These are phyloP conservation scores for Pouteria glomerata DNA, from an alignment of 148 eudicot genomes.

Conservation along the genomic window DNA sequence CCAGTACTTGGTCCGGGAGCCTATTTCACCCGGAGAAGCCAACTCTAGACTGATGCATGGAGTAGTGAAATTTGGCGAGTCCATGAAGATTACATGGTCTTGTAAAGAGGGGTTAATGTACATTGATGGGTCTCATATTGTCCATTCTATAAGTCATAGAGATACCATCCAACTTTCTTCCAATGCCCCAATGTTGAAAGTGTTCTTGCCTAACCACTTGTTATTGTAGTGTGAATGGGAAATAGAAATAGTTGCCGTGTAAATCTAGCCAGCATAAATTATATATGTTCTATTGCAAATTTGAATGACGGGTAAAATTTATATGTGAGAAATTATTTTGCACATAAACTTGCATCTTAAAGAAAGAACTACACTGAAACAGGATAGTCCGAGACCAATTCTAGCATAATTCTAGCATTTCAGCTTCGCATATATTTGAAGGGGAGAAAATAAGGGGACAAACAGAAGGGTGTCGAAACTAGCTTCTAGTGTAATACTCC, in stretches of 20 bases:
- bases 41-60: constrained; percentile 57
- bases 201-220: constrained; percentile 55
- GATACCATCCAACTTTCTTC: constrained; percentile 66
- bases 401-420: too few species aligned
- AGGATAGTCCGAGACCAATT: too few species aligned
- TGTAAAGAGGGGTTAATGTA: constrained; percentile 59
- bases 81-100: constrained; percentile 57
- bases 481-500: neutral
- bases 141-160: constrained; percentile 46
- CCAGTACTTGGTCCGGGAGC: constrained; percentile 91
- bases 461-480: too few species aligned
- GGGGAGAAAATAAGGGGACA: too few species aligned
- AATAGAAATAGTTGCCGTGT: too few species aligned
- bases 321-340: neutral
- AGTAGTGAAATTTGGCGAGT: constrained; percentile 37
- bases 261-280: too few species aligned
- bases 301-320: too few species aligned
- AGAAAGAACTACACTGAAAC: too few species aligned
- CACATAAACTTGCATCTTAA: neutral
- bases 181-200: constrained; percentile 55
- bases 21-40: constrained; percentile 38
- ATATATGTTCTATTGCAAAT: neutral
- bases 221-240: neutral
- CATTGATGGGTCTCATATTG: constrained; percentile 68
- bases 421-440: too few species aligned